phyloP scores from a whole-genome alignment of 371 early-diverging fungal species.

The Mucor racemosus region DNA sequence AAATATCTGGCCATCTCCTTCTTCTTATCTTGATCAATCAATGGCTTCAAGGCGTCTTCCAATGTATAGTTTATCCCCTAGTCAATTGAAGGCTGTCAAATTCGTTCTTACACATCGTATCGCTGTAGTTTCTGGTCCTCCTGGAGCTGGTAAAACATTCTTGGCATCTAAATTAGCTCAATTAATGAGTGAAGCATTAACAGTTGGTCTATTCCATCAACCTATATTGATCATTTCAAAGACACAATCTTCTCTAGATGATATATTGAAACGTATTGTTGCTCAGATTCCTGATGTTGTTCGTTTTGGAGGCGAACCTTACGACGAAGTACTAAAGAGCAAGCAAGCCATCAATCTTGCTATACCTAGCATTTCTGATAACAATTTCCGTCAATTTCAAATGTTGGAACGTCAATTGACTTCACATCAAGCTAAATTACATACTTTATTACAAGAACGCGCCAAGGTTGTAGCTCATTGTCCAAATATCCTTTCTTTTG shows the following conservation, averaged over 20 bases:
- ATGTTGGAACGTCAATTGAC: constrained; percentile 24
- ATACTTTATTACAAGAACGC: constrained; percentile 26
- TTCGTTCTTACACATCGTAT: constrained; percentile 42
- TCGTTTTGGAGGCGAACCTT: constrained; percentile 32
- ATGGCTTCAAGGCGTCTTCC: constrained; percentile 20
- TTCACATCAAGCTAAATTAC: constrained; percentile 27
- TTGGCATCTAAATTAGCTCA: constrained; percentile 39
- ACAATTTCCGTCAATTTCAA: constrained; percentile 26
- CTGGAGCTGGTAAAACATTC: constrained; percentile 51
- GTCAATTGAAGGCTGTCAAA: constrained; percentile 39
- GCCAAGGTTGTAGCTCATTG: constrained; percentile 16
- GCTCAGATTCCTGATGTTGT: constrained; percentile 31
- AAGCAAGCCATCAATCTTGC: constrained; percentile 26
- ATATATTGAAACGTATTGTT: constrained; percentile 23
- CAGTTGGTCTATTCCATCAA: constrained; percentile 33
- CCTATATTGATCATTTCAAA: constrained; percentile 41
- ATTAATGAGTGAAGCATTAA: constrained; percentile 33
- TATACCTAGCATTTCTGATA: constrained; percentile 21
- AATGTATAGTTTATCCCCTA: constrained; percentile 36
- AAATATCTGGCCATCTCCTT: constrained; percentile 32
- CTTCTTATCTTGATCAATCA: constrained; percentile 7
- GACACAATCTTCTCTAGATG: constrained; percentile 31
- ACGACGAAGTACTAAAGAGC: constrained; percentile 7
- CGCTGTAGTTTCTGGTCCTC: constrained; percentile 39
- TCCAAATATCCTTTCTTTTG: constrained; percentile 13